Evolutionary conservation across 2,329 filamentous ascomycete genomes (phyloP), one percentile per base, ranked within the genome.

Genomic region (Hypoxylon sp.): DNA sequence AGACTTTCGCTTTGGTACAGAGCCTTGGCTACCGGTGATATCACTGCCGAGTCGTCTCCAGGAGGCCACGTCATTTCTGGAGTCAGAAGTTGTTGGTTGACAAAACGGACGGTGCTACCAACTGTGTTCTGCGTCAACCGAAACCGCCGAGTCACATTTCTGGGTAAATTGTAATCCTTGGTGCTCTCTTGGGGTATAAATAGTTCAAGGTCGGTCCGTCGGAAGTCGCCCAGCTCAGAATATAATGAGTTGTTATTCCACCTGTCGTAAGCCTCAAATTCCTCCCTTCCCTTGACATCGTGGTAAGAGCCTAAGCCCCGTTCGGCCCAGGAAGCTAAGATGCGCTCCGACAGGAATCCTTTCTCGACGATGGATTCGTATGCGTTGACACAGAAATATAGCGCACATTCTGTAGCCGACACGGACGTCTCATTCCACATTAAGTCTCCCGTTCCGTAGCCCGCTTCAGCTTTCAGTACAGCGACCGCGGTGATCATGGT

Each of bases 351-450:
- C 2, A 68, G 48, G 5, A 34, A 21, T 9, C 70, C 68, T 7
- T 53, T 53, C 14, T 68, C n/a, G 5, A 73, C 65, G 2, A 13
- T 23, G 1, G 72, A 68, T 9, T 63, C 36, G 21, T 68, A 71
- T 1, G 64, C 64, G 11, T 73, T 72, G 23, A 32, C 13, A 23
- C 72, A 75, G 56, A 74, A 71, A 45, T 68, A 73, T 1, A 75
- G 67, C 9, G 71, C 72, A 32, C 74, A 75, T 48, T 75, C 74
- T 21, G 65, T 74, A 3, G 68, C 74, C 2, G 67, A 61, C 25
- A 74, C 61, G 10, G 60, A 19, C 1, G 69, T 64, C 11, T 74
- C 60, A 1, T 68, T 61, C 72, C 72, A 75, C 2, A 1, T 30
- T 1, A 65, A 28, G 2, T 43, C 14, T 32, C 51, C 53, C 1